A percentile compares a stretch with the other conserved stretches of the same genome.
phyloP scores from a whole-genome alignment of 2,329 filamentous ascomycete species.

The Diplodia sapinea region DNA sequence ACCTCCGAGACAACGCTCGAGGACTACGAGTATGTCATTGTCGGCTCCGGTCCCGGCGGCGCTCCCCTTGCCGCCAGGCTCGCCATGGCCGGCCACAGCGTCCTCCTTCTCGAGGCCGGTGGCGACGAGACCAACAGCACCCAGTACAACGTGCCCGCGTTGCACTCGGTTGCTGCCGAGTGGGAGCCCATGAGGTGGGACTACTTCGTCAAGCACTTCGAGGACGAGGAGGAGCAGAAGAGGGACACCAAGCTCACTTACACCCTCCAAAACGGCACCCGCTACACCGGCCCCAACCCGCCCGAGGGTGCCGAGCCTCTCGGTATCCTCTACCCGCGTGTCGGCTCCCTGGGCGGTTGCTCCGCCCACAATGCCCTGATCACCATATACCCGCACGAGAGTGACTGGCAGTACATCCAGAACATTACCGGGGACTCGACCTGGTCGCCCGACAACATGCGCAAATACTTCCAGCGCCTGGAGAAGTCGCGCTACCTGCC shows the following conservation, averaged over 20 bases:
- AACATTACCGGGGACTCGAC: constrained; percentile 64
- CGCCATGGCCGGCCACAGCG: constrained; percentile 64
- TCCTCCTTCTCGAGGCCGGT: constrained; percentile 66
- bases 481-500: constrained; percentile 62
- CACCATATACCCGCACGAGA: constrained; percentile 62
- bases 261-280: constrained; percentile 55
- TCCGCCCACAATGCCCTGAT: constrained; percentile 67
- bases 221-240: constrained; percentile 58
- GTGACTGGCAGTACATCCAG: constrained; percentile 65
- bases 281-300: constrained; percentile 61
- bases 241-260: constrained; percentile 67
- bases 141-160: constrained; percentile 60
- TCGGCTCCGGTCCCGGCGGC: constrained; percentile 66
- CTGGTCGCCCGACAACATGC: constrained; percentile 65
- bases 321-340: constrained; percentile 65
- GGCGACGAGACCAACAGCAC: constrained; percentile 58
- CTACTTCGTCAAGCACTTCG: constrained; percentile 68
- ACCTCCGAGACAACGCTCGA: constrained; percentile 29
- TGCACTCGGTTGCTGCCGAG: constrained; percentile 61
- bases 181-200: constrained; percentile 65
- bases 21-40: constrained; percentile 66
- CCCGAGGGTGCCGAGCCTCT: constrained; percentile 59
- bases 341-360: constrained; percentile 64
- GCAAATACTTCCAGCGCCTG: constrained; percentile 60
- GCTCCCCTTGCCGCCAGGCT: constrained; percentile 64